Conservation (phyloP, 129 eudicot genomes). For the Mikania micrantha region DNA sequence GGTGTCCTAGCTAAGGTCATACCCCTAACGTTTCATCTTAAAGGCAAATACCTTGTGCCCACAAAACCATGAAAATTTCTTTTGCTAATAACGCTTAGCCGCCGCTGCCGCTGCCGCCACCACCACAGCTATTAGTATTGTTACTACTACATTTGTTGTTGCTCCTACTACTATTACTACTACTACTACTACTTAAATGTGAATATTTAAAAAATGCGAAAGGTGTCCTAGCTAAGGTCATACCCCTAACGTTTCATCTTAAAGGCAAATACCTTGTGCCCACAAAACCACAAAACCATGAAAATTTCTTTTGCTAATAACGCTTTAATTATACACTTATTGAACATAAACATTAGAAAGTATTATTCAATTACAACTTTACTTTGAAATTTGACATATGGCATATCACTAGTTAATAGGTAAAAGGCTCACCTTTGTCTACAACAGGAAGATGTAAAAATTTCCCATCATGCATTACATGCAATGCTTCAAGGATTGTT, state of each 20-base stretch:
- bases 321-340: neutral
- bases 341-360: neutral
- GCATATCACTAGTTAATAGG: neutral
- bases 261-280: neutral
- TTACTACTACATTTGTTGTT: no score
- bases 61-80: no score
- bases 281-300: neutral
- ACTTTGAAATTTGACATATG: neutral
- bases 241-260: neutral
- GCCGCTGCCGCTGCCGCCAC: no score
- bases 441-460: conserved; percentile 91
- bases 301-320: neutral
- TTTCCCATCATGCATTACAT: conserved; percentile 90
- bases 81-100: no score
- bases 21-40: no score
- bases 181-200: neutral
- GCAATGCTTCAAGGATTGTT: conserved; percentile 85
- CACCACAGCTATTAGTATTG: no score
- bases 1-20: no score
- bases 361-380: neutral
- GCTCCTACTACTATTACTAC: neutral
- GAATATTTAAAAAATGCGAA: neutral
- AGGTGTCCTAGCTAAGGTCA: neutral
- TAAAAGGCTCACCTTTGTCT: conserved; percentile 61
- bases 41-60: no score